These are phyloP conservation scores for Hepatocystis sp. DNA, from an alignment of 169 alveolate species.

Conservation along the genomic window DNA sequence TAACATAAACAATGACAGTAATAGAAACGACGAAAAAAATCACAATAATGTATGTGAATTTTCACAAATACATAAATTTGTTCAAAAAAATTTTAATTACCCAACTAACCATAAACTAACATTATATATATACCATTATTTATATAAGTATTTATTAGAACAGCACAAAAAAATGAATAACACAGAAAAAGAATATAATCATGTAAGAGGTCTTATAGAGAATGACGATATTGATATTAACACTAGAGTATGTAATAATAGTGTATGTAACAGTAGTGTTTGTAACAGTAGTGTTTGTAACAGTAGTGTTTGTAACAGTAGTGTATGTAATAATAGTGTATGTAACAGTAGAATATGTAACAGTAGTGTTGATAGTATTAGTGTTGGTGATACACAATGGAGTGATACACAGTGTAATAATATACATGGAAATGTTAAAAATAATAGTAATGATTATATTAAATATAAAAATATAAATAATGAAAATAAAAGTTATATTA, in stretches of 20 bases:
- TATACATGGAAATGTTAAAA: neutral
- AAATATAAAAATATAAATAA: neutral
- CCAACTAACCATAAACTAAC: neutral
- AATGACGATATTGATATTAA: no score
- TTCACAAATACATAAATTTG: slow-evolving; percentile 8
- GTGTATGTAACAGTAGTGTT: no score
- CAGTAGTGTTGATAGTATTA: neutral
- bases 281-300: no score
- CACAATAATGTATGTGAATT: neutral
- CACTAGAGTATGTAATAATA: no score
- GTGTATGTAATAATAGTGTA: no score
- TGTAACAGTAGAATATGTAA: neutral
- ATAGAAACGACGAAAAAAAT: neutral
- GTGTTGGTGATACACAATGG: neutral
- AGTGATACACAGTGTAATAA: neutral
- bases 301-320: no score
- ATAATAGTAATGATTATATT: neutral
- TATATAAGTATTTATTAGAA: no score
- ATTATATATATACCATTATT: neutral
- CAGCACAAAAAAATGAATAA: no score
- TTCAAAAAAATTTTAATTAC: slow-evolving; percentile 5
- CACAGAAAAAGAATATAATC: no score
- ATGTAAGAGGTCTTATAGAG: no score
- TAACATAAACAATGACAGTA: neutral
- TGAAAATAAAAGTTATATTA: no score